These are phyloP conservation scores for Pseudogymnoascus sp. DNA, from an alignment of 2,329 filamentous ascomycete genomes.

Conservation along the genomic window DNA sequence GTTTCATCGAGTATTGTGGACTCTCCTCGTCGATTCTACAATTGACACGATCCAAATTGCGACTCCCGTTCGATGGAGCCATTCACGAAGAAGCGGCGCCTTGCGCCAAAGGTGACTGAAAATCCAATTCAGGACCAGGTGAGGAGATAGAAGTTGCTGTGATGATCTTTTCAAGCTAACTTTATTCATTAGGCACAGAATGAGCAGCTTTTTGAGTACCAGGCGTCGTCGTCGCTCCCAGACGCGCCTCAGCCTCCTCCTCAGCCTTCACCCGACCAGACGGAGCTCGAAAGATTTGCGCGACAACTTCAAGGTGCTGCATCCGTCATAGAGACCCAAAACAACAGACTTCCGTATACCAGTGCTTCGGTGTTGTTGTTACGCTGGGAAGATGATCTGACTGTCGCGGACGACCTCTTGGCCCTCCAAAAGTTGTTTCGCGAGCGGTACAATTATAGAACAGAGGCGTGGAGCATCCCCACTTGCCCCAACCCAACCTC, in stretches of 20 bases:
- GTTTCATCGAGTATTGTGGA: neutral
- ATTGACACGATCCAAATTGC: neutral
- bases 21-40: neutral
- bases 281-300: constrained; percentile 59
- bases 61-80: constrained; percentile 25
- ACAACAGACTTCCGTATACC: constrained; percentile 48
- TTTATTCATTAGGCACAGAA: constrained; percentile 21
- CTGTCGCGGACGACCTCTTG: constrained; percentile 45
- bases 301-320: constrained; percentile 61
- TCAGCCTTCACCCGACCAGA: constrained; percentile 27
- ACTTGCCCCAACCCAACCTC: constrained; percentile 50
- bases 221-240: neutral
- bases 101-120: constrained; percentile 29
- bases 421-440: constrained; percentile 50
- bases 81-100: constrained; percentile 30
- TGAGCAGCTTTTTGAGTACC: constrained; percentile 23
- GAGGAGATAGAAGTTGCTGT: constrained; percentile 10
- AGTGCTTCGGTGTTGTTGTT: constrained; percentile 53
- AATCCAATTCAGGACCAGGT: constrained; percentile 28
- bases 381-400: constrained; percentile 54
- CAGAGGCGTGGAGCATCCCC: constrained; percentile 54
- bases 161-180: constrained; percentile 14
- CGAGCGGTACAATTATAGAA: constrained; percentile 53
- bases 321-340: constrained; percentile 58
- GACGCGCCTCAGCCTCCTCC: constrained; percentile 12